Percentiles rank a stretch among this genome's conserved stretches.
These are phyloP conservation scores for Senna siamea DNA, from an alignment of 306 rosid genomes.

Conservation along the genomic window DNA sequence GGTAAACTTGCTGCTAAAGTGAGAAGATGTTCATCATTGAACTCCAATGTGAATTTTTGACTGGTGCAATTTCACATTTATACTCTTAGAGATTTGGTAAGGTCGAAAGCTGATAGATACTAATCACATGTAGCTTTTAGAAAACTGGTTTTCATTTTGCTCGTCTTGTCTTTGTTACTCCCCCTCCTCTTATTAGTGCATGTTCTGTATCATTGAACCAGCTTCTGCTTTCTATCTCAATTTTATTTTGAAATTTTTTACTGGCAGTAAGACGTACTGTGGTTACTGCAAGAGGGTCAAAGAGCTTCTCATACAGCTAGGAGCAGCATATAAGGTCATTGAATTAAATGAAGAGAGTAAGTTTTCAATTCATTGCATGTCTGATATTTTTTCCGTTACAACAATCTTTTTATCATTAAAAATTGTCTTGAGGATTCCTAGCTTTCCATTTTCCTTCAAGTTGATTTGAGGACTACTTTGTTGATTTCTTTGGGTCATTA, in stretches of 20 bases:
- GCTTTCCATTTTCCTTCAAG: background rate
- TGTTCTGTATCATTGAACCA: background rate
- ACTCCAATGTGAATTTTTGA: background rate
- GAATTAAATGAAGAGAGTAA: slow-evolving; percentile 74
- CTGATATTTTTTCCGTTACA: slow-evolving; percentile 3
- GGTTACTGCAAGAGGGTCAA: slow-evolving; percentile 79
- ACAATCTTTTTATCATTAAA: background rate
- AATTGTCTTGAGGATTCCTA: background rate
- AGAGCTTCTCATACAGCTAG: slow-evolving; percentile 60
- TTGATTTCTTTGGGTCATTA: background rate
- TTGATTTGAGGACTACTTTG: background rate
- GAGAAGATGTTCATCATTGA: background rate
- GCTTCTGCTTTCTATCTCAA: background rate
- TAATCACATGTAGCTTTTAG: background rate
- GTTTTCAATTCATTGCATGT: slow-evolving; percentile 20
- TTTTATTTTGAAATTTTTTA: slow-evolving; percentile 18
- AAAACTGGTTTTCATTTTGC: background rate
- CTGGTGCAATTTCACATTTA: background rate
- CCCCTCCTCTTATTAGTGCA: background rate
- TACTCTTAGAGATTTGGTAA: background rate
- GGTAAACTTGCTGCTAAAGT: background rate
- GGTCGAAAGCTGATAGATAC: background rate
- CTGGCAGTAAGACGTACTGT: slow-evolving; percentile 83
- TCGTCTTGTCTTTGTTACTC: background rate
- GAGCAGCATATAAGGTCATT: slow-evolving; percentile 66